Conservation (phyloP, 768 basidiomycete species). For the Podaxis mareebaensis region DNA sequence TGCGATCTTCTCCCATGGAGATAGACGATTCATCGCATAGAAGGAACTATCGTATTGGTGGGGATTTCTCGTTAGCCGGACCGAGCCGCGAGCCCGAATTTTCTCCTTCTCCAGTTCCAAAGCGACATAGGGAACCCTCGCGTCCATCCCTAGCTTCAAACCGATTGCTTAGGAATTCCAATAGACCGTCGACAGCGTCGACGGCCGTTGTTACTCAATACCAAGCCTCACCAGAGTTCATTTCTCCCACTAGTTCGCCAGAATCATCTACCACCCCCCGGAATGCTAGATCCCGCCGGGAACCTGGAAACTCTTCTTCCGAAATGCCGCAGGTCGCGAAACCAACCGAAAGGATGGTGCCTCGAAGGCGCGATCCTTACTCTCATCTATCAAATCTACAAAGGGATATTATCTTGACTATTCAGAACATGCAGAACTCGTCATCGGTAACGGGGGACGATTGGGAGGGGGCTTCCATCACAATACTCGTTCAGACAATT, state of each 20-base stretch:
- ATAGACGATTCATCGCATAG: neutral
- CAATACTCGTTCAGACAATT: conserved; percentile 6
- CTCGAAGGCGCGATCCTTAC: conserved; percentile 21
- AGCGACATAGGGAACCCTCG: conserved; percentile 17
- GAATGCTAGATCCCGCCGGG: neutral
- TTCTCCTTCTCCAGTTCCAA: neutral
- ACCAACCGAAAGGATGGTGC: neutral
- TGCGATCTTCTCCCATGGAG: neutral
- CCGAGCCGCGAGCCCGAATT: neutral
- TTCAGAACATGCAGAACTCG: conserved; percentile 3
- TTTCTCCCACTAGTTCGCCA: neutral
- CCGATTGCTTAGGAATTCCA: conserved; percentile 4
- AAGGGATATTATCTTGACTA: conserved; percentile 24
- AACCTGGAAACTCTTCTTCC: neutral
- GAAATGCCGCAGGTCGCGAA: neutral
- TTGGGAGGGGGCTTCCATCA: neutral
- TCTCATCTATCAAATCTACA: conserved; percentile 22
- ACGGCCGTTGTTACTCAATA: neutral
- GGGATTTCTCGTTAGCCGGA: neutral
- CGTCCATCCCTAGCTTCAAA: conserved; percentile 24
- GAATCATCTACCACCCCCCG: neutral
- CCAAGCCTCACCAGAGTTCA: conserved; percentile 2
- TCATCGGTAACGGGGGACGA: neutral
- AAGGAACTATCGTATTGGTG: neutral
- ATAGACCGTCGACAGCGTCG: neutral